Evolutionary conservation across 2,329 filamentous ascomycete species (phyloP).

Genomic region (Nemania serpens): DNA sequence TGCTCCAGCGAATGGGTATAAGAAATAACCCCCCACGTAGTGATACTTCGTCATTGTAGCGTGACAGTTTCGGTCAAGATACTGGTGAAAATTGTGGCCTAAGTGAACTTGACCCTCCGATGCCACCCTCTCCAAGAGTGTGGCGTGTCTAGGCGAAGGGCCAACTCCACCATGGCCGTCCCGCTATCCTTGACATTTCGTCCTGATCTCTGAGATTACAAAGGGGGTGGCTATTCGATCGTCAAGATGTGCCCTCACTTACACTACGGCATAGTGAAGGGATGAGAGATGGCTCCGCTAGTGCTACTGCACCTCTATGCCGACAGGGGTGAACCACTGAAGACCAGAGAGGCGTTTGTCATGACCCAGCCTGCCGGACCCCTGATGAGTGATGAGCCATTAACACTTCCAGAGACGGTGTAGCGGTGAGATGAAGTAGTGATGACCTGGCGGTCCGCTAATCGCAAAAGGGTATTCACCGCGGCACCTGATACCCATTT

Average conservation of each 20-base stretch:
- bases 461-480: constrained; percentile 22
- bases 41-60: constrained; percentile 11
- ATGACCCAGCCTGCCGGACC: constrained; percentile 23
- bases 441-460: constrained; percentile 28
- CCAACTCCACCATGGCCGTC: constrained; percentile 19
- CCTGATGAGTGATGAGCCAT: constrained; percentile 22
- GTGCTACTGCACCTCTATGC: constrained; percentile 9
- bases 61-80: constrained; percentile 24
- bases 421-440: constrained; percentile 27
- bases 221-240: neutral
- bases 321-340: constrained; percentile 22
- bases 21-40: neutral
- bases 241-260: neutral
- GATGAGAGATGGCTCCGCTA: constrained; percentile 5
- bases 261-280: constrained; percentile 1
- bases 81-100: constrained; percentile 23
- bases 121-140: constrained; percentile 23
- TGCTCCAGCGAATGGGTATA: constrained; percentile 4
- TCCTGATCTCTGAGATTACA: constrained; percentile 10
- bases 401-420: constrained; percentile 22
- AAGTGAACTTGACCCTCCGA: constrained; percentile 17
- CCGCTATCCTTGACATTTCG: constrained; percentile 19
- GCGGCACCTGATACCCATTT: constrained; percentile 14
- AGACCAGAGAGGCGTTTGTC: constrained; percentile 14
- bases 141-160: constrained; percentile 21